phyloP scores from a whole-genome alignment of 1,284 basidiomycete species.

The Cryptococcus sp. region DNA sequence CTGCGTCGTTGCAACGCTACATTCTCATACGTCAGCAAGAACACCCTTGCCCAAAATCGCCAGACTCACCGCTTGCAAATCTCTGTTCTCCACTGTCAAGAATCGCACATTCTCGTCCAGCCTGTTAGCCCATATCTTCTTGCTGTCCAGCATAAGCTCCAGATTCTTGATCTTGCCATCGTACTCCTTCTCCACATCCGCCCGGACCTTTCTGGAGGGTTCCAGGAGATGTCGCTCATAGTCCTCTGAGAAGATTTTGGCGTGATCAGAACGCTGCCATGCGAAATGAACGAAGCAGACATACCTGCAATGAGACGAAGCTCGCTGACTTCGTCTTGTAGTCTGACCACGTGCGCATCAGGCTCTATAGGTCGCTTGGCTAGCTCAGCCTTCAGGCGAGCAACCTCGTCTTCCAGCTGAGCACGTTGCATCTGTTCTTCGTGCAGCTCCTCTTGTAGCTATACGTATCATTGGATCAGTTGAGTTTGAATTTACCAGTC shows the following conservation, averaged over 20 bases:
- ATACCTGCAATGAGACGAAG: conserved; percentile 49
- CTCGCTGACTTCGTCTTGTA: conserved; percentile 47
- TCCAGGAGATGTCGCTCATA: conserved; percentile 62
- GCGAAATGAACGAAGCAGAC: conserved; percentile 13
- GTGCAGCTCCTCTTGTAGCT: conserved; percentile 84
- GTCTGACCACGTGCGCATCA: conserved; percentile 44
- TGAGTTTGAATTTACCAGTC: background rate
- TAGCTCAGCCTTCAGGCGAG: conserved; percentile 55
- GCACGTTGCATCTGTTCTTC: conserved; percentile 71
- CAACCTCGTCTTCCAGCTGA: conserved; percentile 73
- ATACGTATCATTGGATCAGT: background rate
- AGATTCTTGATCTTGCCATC: conserved; percentile 64
- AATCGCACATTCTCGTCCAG: conserved; percentile 47
- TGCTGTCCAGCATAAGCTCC: conserved; percentile 59
- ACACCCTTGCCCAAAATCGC: background rate
- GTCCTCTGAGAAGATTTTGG: conserved; percentile 31
- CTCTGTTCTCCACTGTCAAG: conserved; percentile 40
- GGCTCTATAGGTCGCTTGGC: conserved; percentile 45
- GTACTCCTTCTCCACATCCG: conserved; percentile 82
- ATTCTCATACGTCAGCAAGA: background rate
- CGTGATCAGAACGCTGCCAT: no score
- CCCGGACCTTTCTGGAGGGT: conserved; percentile 68
- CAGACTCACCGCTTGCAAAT: conserved; percentile 31
- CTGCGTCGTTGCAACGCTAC: conserved; percentile 42
- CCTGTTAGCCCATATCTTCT: conserved; percentile 48